Conservation (phyloP, 2,329 filamentous ascomycete genomes). For the Alternaria tenuissima region DNA sequence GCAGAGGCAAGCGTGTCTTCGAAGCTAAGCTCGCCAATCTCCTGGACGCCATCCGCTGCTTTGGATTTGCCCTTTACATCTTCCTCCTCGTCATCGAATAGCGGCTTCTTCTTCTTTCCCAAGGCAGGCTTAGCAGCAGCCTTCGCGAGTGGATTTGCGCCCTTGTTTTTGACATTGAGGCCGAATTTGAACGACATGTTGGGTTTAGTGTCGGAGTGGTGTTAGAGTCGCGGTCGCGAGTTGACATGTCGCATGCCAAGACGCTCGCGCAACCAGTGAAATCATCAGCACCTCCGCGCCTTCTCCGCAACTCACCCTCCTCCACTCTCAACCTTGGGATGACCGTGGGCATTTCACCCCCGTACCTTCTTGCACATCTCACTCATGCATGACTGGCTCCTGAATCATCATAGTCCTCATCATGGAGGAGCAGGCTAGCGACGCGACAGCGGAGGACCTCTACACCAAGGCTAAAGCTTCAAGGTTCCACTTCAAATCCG, state of each 20-base stretch:
- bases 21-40: conserved; percentile 67
- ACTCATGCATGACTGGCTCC: conserved; percentile 28
- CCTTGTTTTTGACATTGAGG: conserved; percentile 68
- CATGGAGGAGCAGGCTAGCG: conserved; percentile 44
- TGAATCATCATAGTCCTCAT: conserved; percentile 20
- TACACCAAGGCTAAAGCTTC: conserved; percentile 41
- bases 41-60: conserved; percentile 56
- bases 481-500: conserved; percentile 52
- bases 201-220: conserved; percentile 15
- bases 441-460: conserved; percentile 26
- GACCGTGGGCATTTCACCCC: conserved; percentile 5
- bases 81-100: conserved; percentile 67
- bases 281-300: conserved; percentile 33
- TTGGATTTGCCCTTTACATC: conserved; percentile 50
- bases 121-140: conserved; percentile 28
- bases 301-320: conserved; percentile 28
- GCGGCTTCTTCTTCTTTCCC: conserved; percentile 41
- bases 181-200: conserved; percentile 61
- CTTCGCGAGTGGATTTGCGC: conserved; percentile 25
- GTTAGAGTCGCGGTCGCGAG: conserved; percentile 1
- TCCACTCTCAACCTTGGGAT: not conserved
- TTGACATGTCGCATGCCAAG: conserved; percentile 31
- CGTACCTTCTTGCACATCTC: not conserved
- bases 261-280: conserved; percentile 36
- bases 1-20: conserved; percentile 56